Conservation (phyloP, 495 filamentous ascomycete genomes). For the Halenospora varia region DNA sequence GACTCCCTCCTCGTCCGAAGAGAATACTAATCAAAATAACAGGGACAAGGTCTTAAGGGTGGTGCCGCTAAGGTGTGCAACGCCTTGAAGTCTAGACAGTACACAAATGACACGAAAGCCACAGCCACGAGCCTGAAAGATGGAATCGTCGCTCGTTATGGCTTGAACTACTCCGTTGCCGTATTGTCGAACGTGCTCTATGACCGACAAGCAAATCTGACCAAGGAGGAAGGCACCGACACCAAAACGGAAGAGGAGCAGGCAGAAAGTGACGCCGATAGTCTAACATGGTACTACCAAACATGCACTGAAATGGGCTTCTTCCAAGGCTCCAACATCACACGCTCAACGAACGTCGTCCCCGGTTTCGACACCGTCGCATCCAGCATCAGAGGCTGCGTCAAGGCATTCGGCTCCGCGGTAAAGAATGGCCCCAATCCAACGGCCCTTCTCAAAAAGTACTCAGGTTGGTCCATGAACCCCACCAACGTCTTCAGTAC, state of each 20-base stretch:
- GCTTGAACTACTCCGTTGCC: neutral
- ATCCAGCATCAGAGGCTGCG: neutral
- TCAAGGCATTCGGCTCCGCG: neutral
- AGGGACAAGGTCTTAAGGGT: neutral
- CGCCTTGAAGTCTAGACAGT: neutral
- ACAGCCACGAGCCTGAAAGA: neutral
- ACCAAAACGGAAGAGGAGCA: too few relatives aligned
- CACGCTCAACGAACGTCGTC: neutral
- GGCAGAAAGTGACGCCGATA: too few relatives aligned
- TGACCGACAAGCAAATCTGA: too few relatives aligned
- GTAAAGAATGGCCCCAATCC: neutral
- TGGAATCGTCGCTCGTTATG: neutral
- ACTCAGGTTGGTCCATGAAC: neutral
- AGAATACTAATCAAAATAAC: neutral
- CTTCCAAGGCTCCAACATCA: neutral
- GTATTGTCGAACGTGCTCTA: neutral
- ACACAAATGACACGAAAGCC: neutral
- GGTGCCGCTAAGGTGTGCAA: neutral
- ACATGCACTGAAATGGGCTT: neutral
- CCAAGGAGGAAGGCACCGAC: too few relatives aligned
- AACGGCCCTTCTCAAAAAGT: neutral
- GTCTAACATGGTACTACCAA: neutral
- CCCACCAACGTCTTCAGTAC: neutral
- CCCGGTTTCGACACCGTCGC: neutral
- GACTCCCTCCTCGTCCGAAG: too few relatives aligned